Base-by-base conservation (phyloP, 441 rosid genomes). In the Aleurites moluccanus region DNA sequence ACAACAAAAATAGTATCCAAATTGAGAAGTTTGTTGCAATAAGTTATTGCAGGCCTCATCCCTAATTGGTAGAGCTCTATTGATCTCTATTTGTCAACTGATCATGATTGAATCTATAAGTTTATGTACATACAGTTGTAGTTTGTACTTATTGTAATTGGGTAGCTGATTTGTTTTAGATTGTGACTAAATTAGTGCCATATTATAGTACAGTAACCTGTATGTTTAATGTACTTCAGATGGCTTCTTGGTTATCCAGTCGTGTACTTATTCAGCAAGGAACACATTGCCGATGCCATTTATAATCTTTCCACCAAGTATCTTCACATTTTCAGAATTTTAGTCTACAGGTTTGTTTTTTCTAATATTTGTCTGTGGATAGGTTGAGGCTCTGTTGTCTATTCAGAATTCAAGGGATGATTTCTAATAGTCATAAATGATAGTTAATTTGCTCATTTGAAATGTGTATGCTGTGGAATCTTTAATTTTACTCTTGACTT, bases 211-310 rank as follows among this genome's bases (percentile, higher is more conserved):
- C 18, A 18, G 4, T 75, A 77, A 77, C 64, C 20, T 53, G 73
- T 64, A 28, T 59, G 45, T 80, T 74, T 64, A 27, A 71, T 80
- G 55, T 75, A 45, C 71, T 67, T 61, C 86, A 95, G 95, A 70
- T 95, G 99, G 99, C 92, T 93, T 76, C 92, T 95, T 78, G 97
- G 92, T 67, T 93, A 95, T 80, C 97, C 98, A 16, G 90, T 90
- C 0, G 90, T 95, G 73, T 95, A 95, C 82, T 78, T 95, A 86
- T 95, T 95, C 72, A 67, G 89, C 84, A 93, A 86, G 83, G 92
- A 90, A 78, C 91, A 88, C 69, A 89, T 91, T 75, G 88, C 84
- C 76, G 93, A 88, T 57, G 98, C 97, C 70, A 85, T 91, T 50
- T 88, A 85, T 79, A 95, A 93, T 80, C 92, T 95, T 64, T 90